Evolutionary conservation across 257 asterid genomes (phyloP).

Genomic region (Scutellaria galericulata): DNA sequence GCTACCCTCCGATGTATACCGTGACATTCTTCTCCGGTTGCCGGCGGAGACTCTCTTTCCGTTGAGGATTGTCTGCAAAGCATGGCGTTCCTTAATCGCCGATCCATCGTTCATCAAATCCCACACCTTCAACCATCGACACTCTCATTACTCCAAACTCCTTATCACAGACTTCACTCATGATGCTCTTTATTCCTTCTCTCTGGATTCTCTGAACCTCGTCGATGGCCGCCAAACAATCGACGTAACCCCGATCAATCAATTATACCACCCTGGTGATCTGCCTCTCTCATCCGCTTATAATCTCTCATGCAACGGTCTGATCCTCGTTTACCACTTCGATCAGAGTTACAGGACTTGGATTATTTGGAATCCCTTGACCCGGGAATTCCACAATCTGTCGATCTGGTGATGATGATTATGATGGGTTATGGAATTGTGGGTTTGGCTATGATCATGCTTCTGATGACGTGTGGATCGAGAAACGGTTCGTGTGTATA

Average conservation of each 20-base stretch:
- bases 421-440: too few relatives aligned
- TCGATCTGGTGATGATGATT: not conserved
- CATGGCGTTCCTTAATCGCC: conserved; percentile 23
- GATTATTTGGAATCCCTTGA: conserved; percentile 37
- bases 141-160: not conserved
- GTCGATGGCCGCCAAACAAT: not conserved
- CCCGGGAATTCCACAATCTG: conserved; percentile 17
- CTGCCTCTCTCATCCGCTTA: not conserved
- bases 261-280: not conserved
- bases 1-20: not conserved
- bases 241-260: not conserved
- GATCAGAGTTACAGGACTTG: not conserved
- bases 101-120: conserved; percentile 18
- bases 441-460: too few relatives aligned
- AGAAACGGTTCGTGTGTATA: too few relatives aligned
- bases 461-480: too few relatives aligned
- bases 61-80: conserved; percentile 22
- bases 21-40: conserved; percentile 7
- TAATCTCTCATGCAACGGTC: conserved; percentile 26
- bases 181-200: not conserved
- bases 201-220: not conserved
- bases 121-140: conserved; percentile 13
- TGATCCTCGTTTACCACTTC: conserved; percentile 20
- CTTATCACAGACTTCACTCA: not conserved
- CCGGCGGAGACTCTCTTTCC: conserved; percentile 28